phyloP scores from a whole-genome alignment of 1,284 basidiomycete genomes.

The Naganishia liquefaciens region DNA sequence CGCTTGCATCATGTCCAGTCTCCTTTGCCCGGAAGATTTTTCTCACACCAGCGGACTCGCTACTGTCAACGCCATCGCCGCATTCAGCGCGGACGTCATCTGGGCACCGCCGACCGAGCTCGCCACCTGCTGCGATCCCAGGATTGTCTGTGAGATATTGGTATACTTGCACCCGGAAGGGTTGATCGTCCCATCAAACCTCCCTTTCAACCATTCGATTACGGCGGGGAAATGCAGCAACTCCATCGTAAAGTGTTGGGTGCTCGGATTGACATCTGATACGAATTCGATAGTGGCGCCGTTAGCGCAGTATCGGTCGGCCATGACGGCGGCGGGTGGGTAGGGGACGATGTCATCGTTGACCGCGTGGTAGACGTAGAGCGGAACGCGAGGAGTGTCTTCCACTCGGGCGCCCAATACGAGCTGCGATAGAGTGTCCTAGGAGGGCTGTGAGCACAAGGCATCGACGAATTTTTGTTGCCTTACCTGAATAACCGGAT shows the following conservation, averaged over 20 bases:
- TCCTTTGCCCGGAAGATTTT: not conserved
- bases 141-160: constrained; percentile 20
- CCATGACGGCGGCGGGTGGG: constrained; percentile 14
- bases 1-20: not conserved
- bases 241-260: constrained; percentile 23
- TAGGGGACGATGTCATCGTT: constrained; percentile 23
- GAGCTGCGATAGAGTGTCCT: constrained; percentile 7
- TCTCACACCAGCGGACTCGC: constrained; percentile 2
- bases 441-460: not conserved
- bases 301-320: constrained; percentile 16
- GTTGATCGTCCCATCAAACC: constrained; percentile 20
- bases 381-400: constrained; percentile 22
- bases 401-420: constrained; percentile 10
- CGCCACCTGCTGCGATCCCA: constrained; percentile 20
- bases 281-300: constrained; percentile 23
- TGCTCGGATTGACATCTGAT: constrained; percentile 15
- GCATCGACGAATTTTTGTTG: not conserved
- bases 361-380: constrained; percentile 21
- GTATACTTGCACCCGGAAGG: constrained; percentile 22
- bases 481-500: constrained; percentile 19
- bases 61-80: constrained; percentile 4
- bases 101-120: constrained; percentile 12
- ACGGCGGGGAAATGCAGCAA: constrained; percentile 20
- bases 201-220: constrained; percentile 16
- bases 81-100: constrained; percentile 9